phyloP scores from a whole-genome alignment of 352 stramenopile species.

The Phytopythium boreale region DNA sequence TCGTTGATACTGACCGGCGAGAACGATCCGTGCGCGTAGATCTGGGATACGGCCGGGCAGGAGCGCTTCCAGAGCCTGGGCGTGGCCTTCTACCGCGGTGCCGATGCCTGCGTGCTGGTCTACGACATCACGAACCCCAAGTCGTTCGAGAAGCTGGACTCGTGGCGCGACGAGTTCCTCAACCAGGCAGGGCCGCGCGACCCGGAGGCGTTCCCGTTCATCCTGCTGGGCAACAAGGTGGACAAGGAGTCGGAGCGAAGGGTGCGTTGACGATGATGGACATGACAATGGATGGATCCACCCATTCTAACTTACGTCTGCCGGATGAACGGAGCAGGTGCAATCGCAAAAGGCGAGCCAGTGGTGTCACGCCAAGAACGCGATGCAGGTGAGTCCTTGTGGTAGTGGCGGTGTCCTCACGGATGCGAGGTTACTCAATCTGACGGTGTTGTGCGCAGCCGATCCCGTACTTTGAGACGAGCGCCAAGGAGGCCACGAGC shows the following conservation, averaged over 20 bases:
- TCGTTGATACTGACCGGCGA: not conserved
- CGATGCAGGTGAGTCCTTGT: constrained; percentile 41
- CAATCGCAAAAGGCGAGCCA: constrained; percentile 88
- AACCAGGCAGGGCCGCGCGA: constrained; percentile 89
- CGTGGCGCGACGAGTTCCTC: constrained; percentile 98
- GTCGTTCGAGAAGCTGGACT: constrained; percentile 97
- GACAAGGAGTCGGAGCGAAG: constrained; percentile 91
- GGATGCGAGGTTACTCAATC: not conserved
- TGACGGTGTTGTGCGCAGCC: constrained; percentile 29
- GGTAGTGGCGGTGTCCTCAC: not conserved
- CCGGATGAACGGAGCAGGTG: constrained; percentile 32
- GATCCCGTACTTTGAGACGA: constrained; percentile 98
- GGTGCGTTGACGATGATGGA: constrained; percentile 16
- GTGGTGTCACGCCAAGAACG: constrained; percentile 91
- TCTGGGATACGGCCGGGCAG: constrained; percentile 99
- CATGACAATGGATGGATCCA: too few relatives aligned
- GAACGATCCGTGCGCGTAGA: constrained; percentile 52
- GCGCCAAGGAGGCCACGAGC: constrained; percentile 96
- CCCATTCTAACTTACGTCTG: not conserved
- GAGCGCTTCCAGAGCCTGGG: constrained; percentile 98
- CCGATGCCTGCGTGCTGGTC: constrained; percentile 97
- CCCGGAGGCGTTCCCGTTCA: constrained; percentile 95
- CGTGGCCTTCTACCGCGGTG: constrained; percentile 97
- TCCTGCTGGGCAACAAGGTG: constrained; percentile 99
- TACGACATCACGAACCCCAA: constrained; percentile 99